Base-by-base conservation (phyloP, 2,329 filamentous ascomycete species). In the Colletotrichum spinosum region DNA sequence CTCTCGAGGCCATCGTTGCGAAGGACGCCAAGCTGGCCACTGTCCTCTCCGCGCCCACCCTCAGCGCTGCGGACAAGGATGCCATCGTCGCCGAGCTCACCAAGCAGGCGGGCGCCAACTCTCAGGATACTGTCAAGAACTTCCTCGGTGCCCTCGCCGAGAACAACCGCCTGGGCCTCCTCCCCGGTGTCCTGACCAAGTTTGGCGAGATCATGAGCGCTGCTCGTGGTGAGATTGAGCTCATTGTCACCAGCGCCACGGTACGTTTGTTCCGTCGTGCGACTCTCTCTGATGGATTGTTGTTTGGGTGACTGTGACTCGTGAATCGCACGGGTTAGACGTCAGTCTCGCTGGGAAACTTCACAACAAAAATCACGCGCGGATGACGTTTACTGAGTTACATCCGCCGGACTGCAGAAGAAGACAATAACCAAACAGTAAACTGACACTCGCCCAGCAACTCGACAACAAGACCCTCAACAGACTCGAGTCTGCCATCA, bases 161-260 rank as follows among this genome's bases (percentile, higher is more conserved):
- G 84, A 97, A 99, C 90, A 99, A 99, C 89, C 89, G 96, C 72
- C 86, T 99, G 72, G 89, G 90, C 70, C 84, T 96, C 69, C 87
- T 99, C 69, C 86, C 90, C 80, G 90, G 90, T 73, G 91, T 98
- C 69, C 90, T 89, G 78, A 88, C 92, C 77, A 97, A 98, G 88
- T 99, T 97, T 76, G 85, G 78, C 71, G 86, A 90, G 77, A 84
- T 99, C 75, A 97, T 98, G 86, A 89, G 93, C 75, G 96, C 96
- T 70, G 86, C 93, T 72, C 90, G 89, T 72, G 96, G 96, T 70
- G 96, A 99, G 90, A 86, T 98, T 73, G 96, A 99, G 86, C 85
- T 98, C 82, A 88, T 86, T 70, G 92, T 99, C 74, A 97, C 92
- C 74, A 96, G 92, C 80, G 96, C 96, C 79, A 86, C 92, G 85